Evolutionary conservation across 805 yeast species (phyloP), one percentile per base, ranked within the genome.

Genomic region (Kazachstania taianensis): DNA sequence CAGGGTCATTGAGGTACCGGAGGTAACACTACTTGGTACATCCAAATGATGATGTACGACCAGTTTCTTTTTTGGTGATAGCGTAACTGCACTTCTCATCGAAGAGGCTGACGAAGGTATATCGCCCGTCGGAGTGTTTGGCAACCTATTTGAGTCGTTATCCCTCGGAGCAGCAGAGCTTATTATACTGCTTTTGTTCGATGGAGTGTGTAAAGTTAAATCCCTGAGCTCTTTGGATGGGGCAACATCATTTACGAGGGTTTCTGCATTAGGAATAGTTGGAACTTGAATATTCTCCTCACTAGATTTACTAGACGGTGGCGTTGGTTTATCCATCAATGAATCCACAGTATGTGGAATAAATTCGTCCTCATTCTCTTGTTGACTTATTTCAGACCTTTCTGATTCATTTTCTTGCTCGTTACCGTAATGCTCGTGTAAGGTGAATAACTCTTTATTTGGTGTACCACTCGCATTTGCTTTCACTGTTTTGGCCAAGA

Each of bases 31-130:
- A n/a, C 35, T 36, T 1, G 48, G 34, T n/a, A 48, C 41, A 22
- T 44, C 49, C 33, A 48, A 31, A 35, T 48, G 52, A 24, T 48
- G 44, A 27, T 48, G 52, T 3, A 42, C 28, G 2, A 35, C 39
- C 9, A 27, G 33, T 28, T 41, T 45, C 28, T 39, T 41, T 31
- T 35, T 47, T 12, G 26, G 20, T 7, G 38, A 27, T n/a, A 31
- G 20, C 7, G 33, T 16, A 20, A 35, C 18, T 13, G 41, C 26
- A 31, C 50, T 45, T 23, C 40, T 38, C n/a, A 41, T 37, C 7
- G 53, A 45, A 12, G 43, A 39, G n/a, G 43, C 30, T 9, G 50
- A 41, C 13, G 48, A 37, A n/a, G n/a, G n/a, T n/a, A n/a, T n/a
- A n/a, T n/a, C n/a, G n/a, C n/a, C n/a, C n/a, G n/a, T 33, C 10